These are phyloP conservation scores for Circinella umbellata DNA, from an alignment of 371 early-diverging fungal species.

Conservation along the genomic window DNA sequence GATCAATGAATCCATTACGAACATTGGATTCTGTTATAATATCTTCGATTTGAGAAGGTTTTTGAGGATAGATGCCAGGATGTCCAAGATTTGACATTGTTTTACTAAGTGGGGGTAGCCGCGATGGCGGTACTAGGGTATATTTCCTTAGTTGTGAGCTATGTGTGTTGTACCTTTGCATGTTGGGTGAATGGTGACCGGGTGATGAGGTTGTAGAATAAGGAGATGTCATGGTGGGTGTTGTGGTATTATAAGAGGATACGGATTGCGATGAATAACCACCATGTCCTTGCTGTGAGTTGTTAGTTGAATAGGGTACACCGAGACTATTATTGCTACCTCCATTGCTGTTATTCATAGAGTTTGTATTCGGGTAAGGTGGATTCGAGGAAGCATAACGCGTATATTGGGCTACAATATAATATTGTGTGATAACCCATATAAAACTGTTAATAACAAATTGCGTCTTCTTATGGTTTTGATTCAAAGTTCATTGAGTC, in stretches of 20 bases:
- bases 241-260: slow-evolving; percentile 32
- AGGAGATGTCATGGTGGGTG: slow-evolving; percentile 47
- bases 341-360: slow-evolving; percentile 22
- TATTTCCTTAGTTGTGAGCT: slow-evolving; percentile 51
- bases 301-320: slow-evolving; percentile 37
- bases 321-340: slow-evolving; percentile 36
- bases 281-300: slow-evolving; percentile 14
- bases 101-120: slow-evolving; percentile 48
- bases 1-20: slow-evolving; percentile 72
- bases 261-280: slow-evolving; percentile 28
- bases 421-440: neutral
- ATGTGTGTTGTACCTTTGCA: slow-evolving; percentile 28
- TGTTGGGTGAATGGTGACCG: slow-evolving; percentile 49
- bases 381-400: slow-evolving; percentile 47
- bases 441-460: neutral
- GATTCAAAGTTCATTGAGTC: no score
- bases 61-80: slow-evolving; percentile 75
- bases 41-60: slow-evolving; percentile 64
- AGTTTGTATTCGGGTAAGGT: slow-evolving; percentile 16
- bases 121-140: slow-evolving; percentile 53
- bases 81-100: slow-evolving; percentile 58
- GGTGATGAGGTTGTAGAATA: slow-evolving; percentile 54
- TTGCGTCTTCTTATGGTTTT: no score
- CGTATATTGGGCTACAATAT: slow-evolving; percentile 41
- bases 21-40: slow-evolving; percentile 69